phyloP scores from a whole-genome alignment of 2,329 filamentous ascomycete genomes.

The Colletotrichum lini region DNA sequence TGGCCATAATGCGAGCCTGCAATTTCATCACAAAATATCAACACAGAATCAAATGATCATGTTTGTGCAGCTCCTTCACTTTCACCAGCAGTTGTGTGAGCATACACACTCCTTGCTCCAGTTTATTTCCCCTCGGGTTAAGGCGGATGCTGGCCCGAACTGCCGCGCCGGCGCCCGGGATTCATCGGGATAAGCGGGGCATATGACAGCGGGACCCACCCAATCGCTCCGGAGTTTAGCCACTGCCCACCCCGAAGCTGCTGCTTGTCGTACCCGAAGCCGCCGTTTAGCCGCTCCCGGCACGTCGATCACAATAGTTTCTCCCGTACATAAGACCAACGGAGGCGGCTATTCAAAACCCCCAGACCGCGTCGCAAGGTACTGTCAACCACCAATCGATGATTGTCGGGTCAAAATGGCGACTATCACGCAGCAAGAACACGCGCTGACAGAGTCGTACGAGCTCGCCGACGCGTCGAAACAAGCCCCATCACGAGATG shows the following conservation, averaged over 20 bases:
- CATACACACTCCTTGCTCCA: not conserved
- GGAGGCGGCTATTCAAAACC: too few relatives aligned
- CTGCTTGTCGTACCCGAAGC: not conserved
- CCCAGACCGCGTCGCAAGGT: not conserved
- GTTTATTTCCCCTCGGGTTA: not conserved
- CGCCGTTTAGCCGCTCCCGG: not conserved
- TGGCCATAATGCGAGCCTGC: too few relatives aligned
- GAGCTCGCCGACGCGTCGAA: conserved; percentile 16
- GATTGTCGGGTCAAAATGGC: conserved; percentile 4
- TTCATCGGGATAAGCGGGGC: not conserved
- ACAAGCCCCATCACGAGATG: not conserved
- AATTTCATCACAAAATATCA: too few relatives aligned
- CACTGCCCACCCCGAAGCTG: not conserved
- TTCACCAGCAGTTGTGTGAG: not conserved
- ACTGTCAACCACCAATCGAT: not conserved
- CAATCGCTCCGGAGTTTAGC: not conserved
- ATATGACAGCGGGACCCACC: too few relatives aligned
- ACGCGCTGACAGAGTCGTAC: not conserved
- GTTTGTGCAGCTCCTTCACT: too few relatives aligned
- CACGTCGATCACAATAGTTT: not conserved
- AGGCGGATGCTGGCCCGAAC: conserved; percentile 16
- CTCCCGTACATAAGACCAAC: not conserved
- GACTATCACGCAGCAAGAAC: conserved; percentile 24
- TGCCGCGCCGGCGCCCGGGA: conserved; percentile 4
- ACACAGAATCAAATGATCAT: too few relatives aligned